Evolutionary conservation across 1,139 yeast species (phyloP), one percentile per base, ranked within the genome.

Genomic region (Geotrichum klebahnii): DNA sequence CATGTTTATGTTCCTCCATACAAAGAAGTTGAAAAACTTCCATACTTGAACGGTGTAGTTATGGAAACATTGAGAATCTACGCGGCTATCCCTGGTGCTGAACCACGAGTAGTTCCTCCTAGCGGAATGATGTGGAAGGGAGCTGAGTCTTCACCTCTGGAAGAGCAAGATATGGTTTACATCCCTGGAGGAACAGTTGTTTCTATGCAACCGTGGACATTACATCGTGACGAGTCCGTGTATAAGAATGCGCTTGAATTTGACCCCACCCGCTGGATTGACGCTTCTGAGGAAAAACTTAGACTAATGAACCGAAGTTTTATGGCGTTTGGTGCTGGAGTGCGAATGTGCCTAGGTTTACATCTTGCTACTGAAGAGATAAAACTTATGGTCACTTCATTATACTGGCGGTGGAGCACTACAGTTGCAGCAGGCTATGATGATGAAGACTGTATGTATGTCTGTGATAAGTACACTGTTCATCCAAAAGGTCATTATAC

Each of bases 391-490:
- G 61, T 80, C 24, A 79, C 81, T 12, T 74, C 75, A 52, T 64
- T 82, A 12, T 79, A 81, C 62, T 73, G 78, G 70, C 72, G 75
- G 36, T 82, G 65, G 59, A 55, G 59, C 4, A 70, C 75, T 31
- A 39, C 51, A 14, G 54, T 71, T 29, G 61, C 59, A 17, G 58
- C 59, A 4, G 62, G 52, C 1, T 67, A 61, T 50, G 66, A 68
- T 52, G 2, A 97, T 97, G 10, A 96, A 82, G 24, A 90, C 96
- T 5, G 95, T 96, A 66, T 90, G 96, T 57, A 90, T 82, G 48
- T 75, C 71, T 58, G 88, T 95, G 26, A 89, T 95, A 47, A 79
- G 69, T 70, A 69, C 48, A 70, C 74, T 1, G 68, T 71, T 1
- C 62, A 65, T 48, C 74, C 74, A 16, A 51, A 55, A 22, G 65